phyloP scores from a whole-genome alignment of 2,329 filamentous ascomycete species.

The Dryadomyces sulphureus region DNA sequence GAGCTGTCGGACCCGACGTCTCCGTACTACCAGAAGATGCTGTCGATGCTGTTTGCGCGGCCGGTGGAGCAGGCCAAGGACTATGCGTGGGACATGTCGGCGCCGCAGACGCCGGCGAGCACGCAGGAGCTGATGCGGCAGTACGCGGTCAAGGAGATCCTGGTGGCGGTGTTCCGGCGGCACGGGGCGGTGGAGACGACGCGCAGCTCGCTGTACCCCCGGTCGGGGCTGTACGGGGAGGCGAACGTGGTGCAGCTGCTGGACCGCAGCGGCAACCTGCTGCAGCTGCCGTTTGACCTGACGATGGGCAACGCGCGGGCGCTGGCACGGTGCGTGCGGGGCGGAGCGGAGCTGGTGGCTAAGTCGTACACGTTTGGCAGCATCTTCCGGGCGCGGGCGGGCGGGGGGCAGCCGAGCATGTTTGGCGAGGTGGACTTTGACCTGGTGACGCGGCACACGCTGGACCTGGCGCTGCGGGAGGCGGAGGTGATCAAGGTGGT shows the following conservation, averaged over 20 bases:
- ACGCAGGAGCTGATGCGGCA: slow-evolving; percentile 49
- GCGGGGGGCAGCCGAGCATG: slow-evolving; percentile 67
- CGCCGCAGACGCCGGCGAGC: slow-evolving; percentile 32
- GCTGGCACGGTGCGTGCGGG: slow-evolving; percentile 52
- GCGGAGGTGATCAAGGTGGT: slow-evolving; percentile 88
- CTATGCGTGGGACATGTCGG: slow-evolving; percentile 58
- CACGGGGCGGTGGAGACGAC: slow-evolving; percentile 79
- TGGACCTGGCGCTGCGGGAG: slow-evolving; percentile 79
- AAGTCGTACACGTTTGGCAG: slow-evolving; percentile 78
- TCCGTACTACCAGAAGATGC: slow-evolving; percentile 78
- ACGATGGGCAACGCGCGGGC: slow-evolving; percentile 78
- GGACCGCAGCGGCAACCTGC: slow-evolving; percentile 68
- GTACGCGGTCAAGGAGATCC: slow-evolving; percentile 55
- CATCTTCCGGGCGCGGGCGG: slow-evolving; percentile 67
- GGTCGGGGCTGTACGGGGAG: slow-evolving; percentile 61
- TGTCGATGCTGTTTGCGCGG: slow-evolving; percentile 69
- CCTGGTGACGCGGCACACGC: slow-evolving; percentile 68
- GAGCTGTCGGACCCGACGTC: slow-evolving; percentile 71
- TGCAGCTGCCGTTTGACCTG: slow-evolving; percentile 89
- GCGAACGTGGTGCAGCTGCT: slow-evolving; percentile 64
- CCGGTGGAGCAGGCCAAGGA: slow-evolving; percentile 69
- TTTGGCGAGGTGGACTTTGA: slow-evolving; percentile 93
- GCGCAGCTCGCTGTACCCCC: slow-evolving; percentile 64
- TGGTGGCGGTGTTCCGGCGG: slow-evolving; percentile 67
- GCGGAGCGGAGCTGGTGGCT: slow-evolving; percentile 43